Base-by-base conservation (phyloP, 345 rosid species). In the Rhizophora mangle region DNA sequence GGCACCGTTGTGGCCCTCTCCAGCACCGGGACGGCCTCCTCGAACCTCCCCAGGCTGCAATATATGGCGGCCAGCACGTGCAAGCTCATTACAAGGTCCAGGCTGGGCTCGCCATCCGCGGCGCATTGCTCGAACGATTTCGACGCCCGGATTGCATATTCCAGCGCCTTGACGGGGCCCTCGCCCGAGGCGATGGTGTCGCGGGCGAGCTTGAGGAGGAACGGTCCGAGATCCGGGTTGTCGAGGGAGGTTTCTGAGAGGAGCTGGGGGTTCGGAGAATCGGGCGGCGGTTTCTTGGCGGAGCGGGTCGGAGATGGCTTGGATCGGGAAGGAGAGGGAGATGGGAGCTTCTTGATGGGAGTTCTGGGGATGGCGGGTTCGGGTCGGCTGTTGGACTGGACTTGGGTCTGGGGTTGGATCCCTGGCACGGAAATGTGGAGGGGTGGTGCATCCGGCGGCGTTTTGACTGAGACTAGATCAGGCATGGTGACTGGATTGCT, bases 161-260 rank as follows among this genome's bases (percentile, higher is more conserved):
- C 99, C 11, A 96, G 71, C 1, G 99, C 99, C 79, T 85, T 92
- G 65, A 74, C 72, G 2, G 97, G 98, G 13, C 99, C 98, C 53
- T 95, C 99, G 2, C 98, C 98, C 6, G 98, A 92, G 47, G 97
- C 97, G 34, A 92, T 88, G 4, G 98, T 84, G 73, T 92, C 98
- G 0, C 99, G 89, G 53, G 99, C 98, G 65, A 92, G 89, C 72
- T 95, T 95, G n/a, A 95, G 83, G 31, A 96, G 96, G 82, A 92
- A 92, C 0, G 98, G 99, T 0, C 99, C 98, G 77, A 96, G 98
- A 89, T 92, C 98, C 65, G 99, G 98, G 72, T 96, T 92, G 80
- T 92, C 98, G 32, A 96, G 96, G 1, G 98, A 89, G 2, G 91
- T 76, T 46, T 91, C 95, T 22, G 83, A 66, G 31, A 78, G 63